A percentile compares a stretch with the other conserved stretches of the same genome.
phyloP scores from a whole-genome alignment of 352 stramenopile species.

The Phytophthora gonapodyides region DNA sequence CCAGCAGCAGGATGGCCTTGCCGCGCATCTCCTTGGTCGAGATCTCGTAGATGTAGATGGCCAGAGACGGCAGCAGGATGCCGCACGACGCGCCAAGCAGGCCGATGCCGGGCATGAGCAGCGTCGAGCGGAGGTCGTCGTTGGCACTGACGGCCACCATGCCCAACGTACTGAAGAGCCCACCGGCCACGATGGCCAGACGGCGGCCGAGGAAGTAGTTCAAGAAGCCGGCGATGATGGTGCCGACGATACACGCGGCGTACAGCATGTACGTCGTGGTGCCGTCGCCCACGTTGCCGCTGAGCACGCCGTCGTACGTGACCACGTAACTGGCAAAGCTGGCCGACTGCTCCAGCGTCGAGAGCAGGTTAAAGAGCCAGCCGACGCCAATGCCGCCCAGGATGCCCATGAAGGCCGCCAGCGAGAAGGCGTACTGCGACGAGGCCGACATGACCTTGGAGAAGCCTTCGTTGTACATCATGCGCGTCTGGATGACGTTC shows the following conservation, averaged over 20 bases:
- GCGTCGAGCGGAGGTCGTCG: conserved; percentile 42
- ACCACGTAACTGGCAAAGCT: conserved; percentile 74
- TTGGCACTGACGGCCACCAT: conserved; percentile 71
- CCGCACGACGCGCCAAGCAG: conserved; percentile 63
- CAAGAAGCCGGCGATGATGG: conserved; percentile 55
- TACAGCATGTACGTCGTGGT: conserved; percentile 68
- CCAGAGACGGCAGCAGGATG: conserved; percentile 68
- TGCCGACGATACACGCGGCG: conserved; percentile 49
- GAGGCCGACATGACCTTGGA: conserved; percentile 81
- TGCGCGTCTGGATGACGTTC: conserved; percentile 82
- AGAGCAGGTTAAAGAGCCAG: conserved; percentile 71
- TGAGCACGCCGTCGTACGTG: conserved; percentile 59
- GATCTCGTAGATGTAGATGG: conserved; percentile 84
- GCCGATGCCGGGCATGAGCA: conserved; percentile 64
- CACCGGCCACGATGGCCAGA: conserved; percentile 62
- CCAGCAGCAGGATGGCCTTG: conserved; percentile 70
- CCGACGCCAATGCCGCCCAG: conserved; percentile 62
- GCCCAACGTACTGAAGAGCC: conserved; percentile 63
- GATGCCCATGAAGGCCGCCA: conserved; percentile 70
- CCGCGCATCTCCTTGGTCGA: conserved; percentile 77
- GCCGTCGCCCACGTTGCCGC: conserved; percentile 56
- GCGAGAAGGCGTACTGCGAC: conserved; percentile 78
- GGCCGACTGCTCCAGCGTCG: conserved; percentile 63
- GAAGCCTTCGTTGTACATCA: conserved; percentile 90
- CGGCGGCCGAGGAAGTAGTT: conserved; percentile 70